Base-by-base conservation (phyloP, 2,329 filamentous ascomycete species). In the Chaetothyriales sp. region DNA sequence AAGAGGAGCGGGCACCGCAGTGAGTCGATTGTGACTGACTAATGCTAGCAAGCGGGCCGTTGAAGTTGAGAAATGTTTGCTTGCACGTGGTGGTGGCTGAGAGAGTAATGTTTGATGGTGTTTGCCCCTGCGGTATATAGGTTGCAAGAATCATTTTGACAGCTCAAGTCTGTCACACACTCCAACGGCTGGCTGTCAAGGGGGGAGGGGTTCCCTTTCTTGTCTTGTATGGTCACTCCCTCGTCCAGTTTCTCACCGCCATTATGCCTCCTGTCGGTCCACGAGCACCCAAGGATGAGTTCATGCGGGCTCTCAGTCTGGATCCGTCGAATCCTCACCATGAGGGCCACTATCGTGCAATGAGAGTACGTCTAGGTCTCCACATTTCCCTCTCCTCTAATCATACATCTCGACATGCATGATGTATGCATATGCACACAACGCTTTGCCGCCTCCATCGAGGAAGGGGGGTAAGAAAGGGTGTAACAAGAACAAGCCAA, bases 261-360 rank as follows among this genome's bases (percentile, higher is more conserved):
- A 60, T 37, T 25, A 59, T 59, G 53, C 49, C 55, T 37, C 59
- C 58, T 51, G 58, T 61, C 48, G 69, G 69, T 22, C 69, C 69
- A 44, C 67, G 69, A 48, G 69, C 66, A 43, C 68, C 69, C 20
- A 72, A 72, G 55, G 69, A 72, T 49, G 70, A 72, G 54, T 72
- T 72, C 58, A 71, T 72, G 68, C 65, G 64, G 19, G 70, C 70
- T 19, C 58, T 72, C 45, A 67, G 66, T 37, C 61, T 72, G 10
- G 66, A 65, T 48, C 62, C 68, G 4, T 66, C 66, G 28, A 64
- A 71, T 55, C 64, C 67, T 19, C 67, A 69, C 51, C 66, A 71
- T 61, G 70, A 72, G 53, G 68, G 67, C 53, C 66, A 64, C 47
- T 72, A 72, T 55, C 64, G 67, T 50, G 69, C 68, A 44, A 71